Base-by-base conservation (phyloP, 306 rosid species). In the Dalbergia cochinchinensis region DNA sequence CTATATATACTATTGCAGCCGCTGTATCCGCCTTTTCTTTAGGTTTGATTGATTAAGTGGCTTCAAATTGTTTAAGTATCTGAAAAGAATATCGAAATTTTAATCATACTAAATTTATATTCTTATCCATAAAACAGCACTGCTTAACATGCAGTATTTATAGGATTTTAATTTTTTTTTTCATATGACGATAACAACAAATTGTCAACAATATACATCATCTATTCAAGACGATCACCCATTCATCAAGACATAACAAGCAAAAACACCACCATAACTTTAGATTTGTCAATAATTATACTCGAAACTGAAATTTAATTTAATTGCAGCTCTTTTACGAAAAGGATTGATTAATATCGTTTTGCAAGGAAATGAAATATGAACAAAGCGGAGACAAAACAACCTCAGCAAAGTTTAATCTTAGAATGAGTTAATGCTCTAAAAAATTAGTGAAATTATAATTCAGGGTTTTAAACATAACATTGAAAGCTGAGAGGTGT, bases 1-100 rank as follows among this genome's bases (percentile, higher is more conserved):
- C 7, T 37, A 37, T 37, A 4, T 37, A 37, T 37, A 54, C 51
- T 11, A 3, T 37, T 37, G n/a, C 8, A 39, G 67, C 57, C 39
- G 67, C 12, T 59, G 39, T 37, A 57, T 39, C 19, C 57, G 55
- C 44, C 66, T 57, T 39, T 57, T 55, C 55, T 26, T 6, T 19
- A 11, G 8, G 67, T 39, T 72, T 16, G 77, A 72, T 13, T 57
- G 39, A 37, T 41, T 19, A 31, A 33, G 11, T 62, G 18, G 4
- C 67, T 57, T 39, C 16, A 57, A 57, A 20, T 73, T 73, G 55
- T 37, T 73, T 73, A 14, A 11, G 37, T 31, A 8, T 70, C 54
- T n/a, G 9, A 51, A 70, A 72, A 51, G 9, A 37, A 72, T 53
- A 59, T 19, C 7, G 12, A 10, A 19, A 7, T 53, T 50, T 51